Percentiles rank a stretch among this genome's conserved stretches.
Conservation (phyloP, 441 rosid genomes). For the Rhodomyrtus psidioides region DNA sequence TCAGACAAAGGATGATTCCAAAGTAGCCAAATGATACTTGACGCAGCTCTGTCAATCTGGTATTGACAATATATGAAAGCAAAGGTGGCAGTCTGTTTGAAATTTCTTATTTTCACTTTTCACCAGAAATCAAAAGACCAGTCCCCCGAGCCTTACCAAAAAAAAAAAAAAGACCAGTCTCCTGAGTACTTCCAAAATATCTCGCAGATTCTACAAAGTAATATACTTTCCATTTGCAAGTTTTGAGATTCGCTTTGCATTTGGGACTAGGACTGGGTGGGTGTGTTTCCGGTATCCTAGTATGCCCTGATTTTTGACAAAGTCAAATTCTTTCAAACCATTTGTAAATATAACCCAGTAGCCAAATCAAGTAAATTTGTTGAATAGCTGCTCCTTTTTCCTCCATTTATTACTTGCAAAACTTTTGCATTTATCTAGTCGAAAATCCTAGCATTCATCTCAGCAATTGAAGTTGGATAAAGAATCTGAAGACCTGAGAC, state of each 20-base stretch:
- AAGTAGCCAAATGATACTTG: neutral
- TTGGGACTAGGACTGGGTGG: neutral
- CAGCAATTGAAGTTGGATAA: neutral
- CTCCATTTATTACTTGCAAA: neutral
- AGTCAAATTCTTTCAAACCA: neutral
- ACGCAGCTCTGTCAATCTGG: neutral
- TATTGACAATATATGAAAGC: neutral
- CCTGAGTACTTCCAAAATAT: neutral
- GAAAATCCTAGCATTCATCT: neutral
- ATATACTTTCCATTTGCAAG: neutral
- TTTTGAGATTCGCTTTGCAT: neutral
- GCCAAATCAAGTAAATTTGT: neutral
- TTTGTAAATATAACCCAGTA: neutral
- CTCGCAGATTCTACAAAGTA: neutral
- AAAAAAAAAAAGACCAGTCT: neutral
- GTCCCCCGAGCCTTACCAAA: neutral
- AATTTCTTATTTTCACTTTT: neutral
- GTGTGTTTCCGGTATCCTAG: neutral
- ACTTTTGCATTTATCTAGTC: neutral
- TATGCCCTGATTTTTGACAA: neutral
- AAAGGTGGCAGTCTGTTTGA: neutral
- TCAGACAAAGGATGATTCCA: neutral
- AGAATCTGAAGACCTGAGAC: constrained; percentile 37
- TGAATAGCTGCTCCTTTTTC: neutral
- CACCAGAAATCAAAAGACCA: neutral